Base-by-base conservation (phyloP, 78 protist species). In the Trichosphaerium sp. region DNA sequence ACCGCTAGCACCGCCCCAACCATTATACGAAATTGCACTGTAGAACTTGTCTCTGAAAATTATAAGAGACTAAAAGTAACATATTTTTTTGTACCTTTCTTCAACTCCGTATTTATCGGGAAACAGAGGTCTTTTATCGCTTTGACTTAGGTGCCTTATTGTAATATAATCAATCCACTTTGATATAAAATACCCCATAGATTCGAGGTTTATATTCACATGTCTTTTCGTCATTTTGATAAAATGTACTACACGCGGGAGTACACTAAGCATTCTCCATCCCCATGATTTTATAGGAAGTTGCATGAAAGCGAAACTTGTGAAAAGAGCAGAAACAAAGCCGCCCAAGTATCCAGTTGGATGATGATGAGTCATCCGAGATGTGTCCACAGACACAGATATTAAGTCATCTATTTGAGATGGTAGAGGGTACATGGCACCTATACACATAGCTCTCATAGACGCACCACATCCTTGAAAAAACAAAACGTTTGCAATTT, bases 391-490 rank as follows among this genome's bases (percentile, higher is more conserved):
- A 4, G 89, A 52, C 31, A 55, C 34, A 6, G 42, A 52, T 5
- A 84, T 71, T 1, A 84, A 32, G 5, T 69, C 32, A 28, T 54
- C 61, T 34, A 49, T 12, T 39, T 78, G 25, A 4, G 54, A 63
- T 12, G 64, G 70, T 0, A 38, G 5, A 18, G 21, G 74, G 56
- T 63, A 84, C 32, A 52, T 52, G 0, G 84, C 37, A 8, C 89
- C 89, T 38, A 84, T 84, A 31, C 89, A 84, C 81, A 54, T 76
- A 32, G 89, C 66, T 32, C 89, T 26, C 89, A 84, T 84, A 18
- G 87, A 28, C n/a, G 79, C 88, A 62, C 88, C 88, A 74, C 88
- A 83, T 7, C 88, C 88, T n/a, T n/a, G n/a, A n/a, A n/a, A n/a
- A n/a, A n/a, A n/a, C n/a, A n/a, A n/a, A n/a, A n/a, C n/a, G n/a